These are phyloP conservation scores for Ilyonectria mors-panacis DNA, from an alignment of 2,329 filamentous ascomycete genomes.

Conservation along the genomic window DNA sequence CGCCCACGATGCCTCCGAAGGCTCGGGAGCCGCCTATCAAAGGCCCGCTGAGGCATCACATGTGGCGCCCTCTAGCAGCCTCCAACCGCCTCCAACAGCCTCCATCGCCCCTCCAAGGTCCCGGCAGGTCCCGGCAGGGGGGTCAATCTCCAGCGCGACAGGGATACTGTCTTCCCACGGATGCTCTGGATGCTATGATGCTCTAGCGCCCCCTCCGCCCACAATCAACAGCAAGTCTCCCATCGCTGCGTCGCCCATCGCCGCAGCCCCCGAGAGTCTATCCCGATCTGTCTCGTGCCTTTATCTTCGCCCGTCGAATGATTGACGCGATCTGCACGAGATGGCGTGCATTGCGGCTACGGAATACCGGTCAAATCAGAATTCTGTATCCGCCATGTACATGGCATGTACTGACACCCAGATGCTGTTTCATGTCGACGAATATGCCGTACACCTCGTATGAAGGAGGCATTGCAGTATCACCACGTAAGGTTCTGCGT, in stretches of 20 bases:
- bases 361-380: slow-evolving; percentile 24
- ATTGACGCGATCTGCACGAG: slow-evolving; percentile 27
- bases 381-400: background rate
- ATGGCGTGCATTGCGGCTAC: slow-evolving; percentile 30
- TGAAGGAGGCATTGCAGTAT: slow-evolving; percentile 22
- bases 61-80: slow-evolving; percentile 30
- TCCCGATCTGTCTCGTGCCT: slow-evolving; percentile 6
- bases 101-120: slow-evolving; percentile 3
- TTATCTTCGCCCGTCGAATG: slow-evolving; percentile 8
- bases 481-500: slow-evolving; percentile 23
- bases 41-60: slow-evolving; percentile 26
- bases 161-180: slow-evolving; percentile 5
- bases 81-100: background rate
- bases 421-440: slow-evolving; percentile 19
- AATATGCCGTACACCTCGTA: slow-evolving; percentile 21
- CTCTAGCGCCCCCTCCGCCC: background rate
- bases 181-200: slow-evolving; percentile 10
- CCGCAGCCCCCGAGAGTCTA: slow-evolving; percentile 9
- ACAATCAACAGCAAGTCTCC: background rate
- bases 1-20: background rate
- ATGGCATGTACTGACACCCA: background rate
- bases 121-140: background rate
- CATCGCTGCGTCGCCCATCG: background rate
- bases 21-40: slow-evolving; percentile 40
- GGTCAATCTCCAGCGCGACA: slow-evolving; percentile 22